Base-by-base conservation (phyloP, 2,329 filamentous ascomycete species). In the Aspergillus aculeatus region DNA sequence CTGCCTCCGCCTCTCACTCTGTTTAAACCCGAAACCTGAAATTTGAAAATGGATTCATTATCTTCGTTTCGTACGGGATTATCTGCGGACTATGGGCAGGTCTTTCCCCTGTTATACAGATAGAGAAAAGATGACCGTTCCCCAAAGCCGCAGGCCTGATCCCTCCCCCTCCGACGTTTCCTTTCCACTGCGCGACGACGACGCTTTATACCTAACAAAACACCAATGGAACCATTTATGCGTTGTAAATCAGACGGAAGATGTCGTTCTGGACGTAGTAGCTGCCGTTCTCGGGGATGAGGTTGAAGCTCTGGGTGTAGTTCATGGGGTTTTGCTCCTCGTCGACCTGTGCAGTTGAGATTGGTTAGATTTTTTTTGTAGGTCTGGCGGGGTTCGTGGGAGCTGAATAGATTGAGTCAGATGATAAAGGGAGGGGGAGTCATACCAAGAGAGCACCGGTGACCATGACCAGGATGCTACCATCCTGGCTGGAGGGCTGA, bases 181-280 rank as follows among this genome's bases (percentile, higher is more conserved):
- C 26, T 29, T 29, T 9, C 26, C 26, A 29, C 26, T 7, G 26
- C 26, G 26, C 26, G 26, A 29, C 26, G 26, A 29, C 26, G 35
- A 10, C 32, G 19, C 50, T 35, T 35, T 48, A 16, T 44, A 44
- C 16, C 4, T 44, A 44, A 16, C 7, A 29, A 19, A 19, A 19
- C 16, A 16, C 6, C 6, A 19, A 9, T 35, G 32, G 3, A 35
- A 7, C 38, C 38, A 19, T 44, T 44, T 44, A 44, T 44, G 68
- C 68, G 53, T 69, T 64, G 78, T 90, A 94, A 68, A 96, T 85
- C 63, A 98, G 86, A 80, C 91, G 91, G 87, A 98, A 98, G 76
- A 98, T 81, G 77, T 98, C 94, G 83, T 98, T 97, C 82, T 88
- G 89, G 75, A 98, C 90, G 77, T 86, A 97, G 82, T 89, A 96